Base-by-base conservation (phyloP, 495 filamentous ascomycete genomes). In the Chaetomium tenue region DNA sequence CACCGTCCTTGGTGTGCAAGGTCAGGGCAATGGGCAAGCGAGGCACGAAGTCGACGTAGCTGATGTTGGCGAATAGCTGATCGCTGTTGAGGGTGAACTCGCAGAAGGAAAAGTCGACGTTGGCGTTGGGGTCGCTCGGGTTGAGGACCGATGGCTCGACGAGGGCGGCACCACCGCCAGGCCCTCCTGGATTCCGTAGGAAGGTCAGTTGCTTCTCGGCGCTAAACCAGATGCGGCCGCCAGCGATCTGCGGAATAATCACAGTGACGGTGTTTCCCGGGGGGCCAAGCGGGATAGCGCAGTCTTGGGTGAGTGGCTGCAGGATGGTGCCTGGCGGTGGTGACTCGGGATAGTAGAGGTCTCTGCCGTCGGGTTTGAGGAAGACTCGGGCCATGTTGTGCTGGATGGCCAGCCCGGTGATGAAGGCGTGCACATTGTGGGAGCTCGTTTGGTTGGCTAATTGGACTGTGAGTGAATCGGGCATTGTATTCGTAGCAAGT, bases 51-150 rank as follows among this genome's bases (percentile, higher is more conserved):
- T 93, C 90, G 26, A 93, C 90, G 60, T 89, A 89, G 63, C 79
- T 86, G 70, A 92, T 90, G 68, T 93, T 93, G 48, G 87, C 89
- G 71, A 89, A 93, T 9, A 93, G 79, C 78, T 91, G 87, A 33
- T 76, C 74, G 60, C 72, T 72, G 71, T 90, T 89, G 71, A 84
- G 86, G 0, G 90, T 93, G 73, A 92, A 91, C 72, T 93, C 90
- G 77, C 81, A 84, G 72, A 93, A 93, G 51, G 79, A 81, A 81
- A 90, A 93, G 66, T 80, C 77, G 22, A 85, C 78, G 46, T 83
- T 76, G 61, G 83, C 81, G 68, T 92, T 92, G 0, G 85, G 81
- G 66, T 93, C 90, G 13, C 78, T 80, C 0, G 84, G 84, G 70
- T 92, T 93, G 18, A 88, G 83, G 16, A 90, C 84, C 7, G 86